A percentile compares a stretch with the other conserved stretches of the same genome.
phyloP scores from a whole-genome alignment of 805 yeast species.

The Wickerhamiella parazyma region DNA sequence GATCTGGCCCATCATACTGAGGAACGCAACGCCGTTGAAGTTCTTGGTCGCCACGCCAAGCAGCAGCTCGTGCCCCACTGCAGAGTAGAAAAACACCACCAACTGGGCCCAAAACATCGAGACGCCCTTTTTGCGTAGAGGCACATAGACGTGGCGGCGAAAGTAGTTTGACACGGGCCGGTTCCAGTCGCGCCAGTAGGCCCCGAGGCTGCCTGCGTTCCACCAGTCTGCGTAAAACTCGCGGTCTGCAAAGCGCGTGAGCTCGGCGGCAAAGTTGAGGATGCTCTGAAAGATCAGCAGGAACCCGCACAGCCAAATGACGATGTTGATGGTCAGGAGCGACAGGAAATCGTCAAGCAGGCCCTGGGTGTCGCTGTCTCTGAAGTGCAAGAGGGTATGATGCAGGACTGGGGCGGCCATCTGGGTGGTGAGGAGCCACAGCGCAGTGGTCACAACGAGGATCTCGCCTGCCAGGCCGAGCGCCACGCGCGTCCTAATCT shows the following conservation, averaged over 20 bases:
- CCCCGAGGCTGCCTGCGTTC: constrained; percentile 36
- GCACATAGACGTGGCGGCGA: constrained; percentile 31
- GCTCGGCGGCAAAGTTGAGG: constrained; percentile 33
- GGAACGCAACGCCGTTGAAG: constrained; percentile 34
- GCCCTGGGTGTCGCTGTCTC: constrained; percentile 18
- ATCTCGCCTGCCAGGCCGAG: constrained; percentile 28
- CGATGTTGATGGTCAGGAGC: constrained; percentile 30
- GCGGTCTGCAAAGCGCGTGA: constrained; percentile 33
- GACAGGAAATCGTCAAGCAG: constrained; percentile 28
- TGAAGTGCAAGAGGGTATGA: constrained; percentile 23
- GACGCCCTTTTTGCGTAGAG: constrained; percentile 28
- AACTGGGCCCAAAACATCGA: constrained; percentile 23
- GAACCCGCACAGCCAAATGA: constrained; percentile 33
- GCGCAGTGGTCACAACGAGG: constrained; percentile 22
- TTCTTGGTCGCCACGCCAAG: constrained; percentile 37
- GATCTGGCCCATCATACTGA: constrained; percentile 32
- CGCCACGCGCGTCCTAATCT: constrained; percentile 24
- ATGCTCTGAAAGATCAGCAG: constrained; percentile 31
- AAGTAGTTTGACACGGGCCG: constrained; percentile 32
- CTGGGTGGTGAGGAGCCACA: constrained; percentile 30
- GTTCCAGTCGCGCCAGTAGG: constrained; percentile 38
- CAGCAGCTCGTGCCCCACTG: constrained; percentile 33
- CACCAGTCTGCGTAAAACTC: constrained; percentile 38
- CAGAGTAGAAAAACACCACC: constrained; percentile 32
- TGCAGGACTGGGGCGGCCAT: constrained; percentile 34